Percentiles rank a stretch among this genome's conserved stretches.
phyloP scores from a whole-genome alignment of 73 alveolate species.

The Stentor coeruleus region DNA sequence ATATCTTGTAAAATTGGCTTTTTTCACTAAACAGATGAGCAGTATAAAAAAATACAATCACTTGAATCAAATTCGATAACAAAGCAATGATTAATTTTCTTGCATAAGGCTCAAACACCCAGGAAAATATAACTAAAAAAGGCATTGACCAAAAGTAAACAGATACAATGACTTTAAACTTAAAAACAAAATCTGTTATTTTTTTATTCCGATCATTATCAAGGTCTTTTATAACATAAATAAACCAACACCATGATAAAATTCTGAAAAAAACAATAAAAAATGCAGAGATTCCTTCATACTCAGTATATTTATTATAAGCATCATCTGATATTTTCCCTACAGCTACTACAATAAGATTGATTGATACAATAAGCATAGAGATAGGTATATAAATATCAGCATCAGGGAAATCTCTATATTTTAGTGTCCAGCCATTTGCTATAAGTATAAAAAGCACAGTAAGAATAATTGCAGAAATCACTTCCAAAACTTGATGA shows the following conservation, averaged over 20 bases:
- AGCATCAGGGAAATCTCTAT: conserved; percentile 21
- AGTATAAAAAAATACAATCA: neutral
- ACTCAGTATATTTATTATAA: conserved; percentile 14
- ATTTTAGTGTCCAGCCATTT: conserved; percentile 26
- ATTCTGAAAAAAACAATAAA: neutral
- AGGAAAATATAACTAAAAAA: neutral
- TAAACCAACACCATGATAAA: neutral
- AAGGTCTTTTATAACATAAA: neutral
- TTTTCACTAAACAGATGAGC: conserved; percentile 16
- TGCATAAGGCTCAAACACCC: conserved; percentile 14
- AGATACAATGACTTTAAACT: neutral
- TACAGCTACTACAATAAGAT: conserved; percentile 13
- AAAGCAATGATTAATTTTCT: neutral
- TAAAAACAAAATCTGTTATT: neutral
- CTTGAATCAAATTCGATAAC: neutral
- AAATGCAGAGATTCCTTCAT: conserved; percentile 24
- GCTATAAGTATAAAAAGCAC: conserved; percentile 20
- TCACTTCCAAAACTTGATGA: neutral
- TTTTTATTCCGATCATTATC: neutral
- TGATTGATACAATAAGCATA: neutral
- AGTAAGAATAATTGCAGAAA: conserved; percentile 7
- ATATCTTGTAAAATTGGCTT: conserved; percentile 12
- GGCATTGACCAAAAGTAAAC: conserved; percentile 19
- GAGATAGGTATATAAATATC: conserved; percentile 16
- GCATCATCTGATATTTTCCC: conserved; percentile 29